phyloP scores from a whole-genome alignment of 148 eudicot genomes.

The Vaccinium myrtillus region DNA sequence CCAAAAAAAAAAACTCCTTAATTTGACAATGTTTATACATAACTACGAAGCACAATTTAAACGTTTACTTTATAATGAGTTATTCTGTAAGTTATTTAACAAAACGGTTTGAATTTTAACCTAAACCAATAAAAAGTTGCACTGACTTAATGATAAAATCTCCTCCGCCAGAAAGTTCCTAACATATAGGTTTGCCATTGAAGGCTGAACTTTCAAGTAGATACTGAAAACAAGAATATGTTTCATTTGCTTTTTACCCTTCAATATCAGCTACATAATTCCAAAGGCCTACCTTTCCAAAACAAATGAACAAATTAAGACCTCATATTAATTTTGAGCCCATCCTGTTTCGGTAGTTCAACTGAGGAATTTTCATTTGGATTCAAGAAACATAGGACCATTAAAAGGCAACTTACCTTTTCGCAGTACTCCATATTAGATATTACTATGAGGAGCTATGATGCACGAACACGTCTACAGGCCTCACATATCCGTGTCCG shows the following conservation, averaged over 20 bases:
- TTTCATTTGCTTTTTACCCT: neutral
- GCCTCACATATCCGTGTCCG: no score
- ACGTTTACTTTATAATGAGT: no score
- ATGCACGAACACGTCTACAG: no score
- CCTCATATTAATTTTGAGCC: neutral
- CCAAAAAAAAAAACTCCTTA: no score
- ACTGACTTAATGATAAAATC: neutral
- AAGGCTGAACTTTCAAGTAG: neutral
- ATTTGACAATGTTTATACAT: no score
- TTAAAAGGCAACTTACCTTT: no score
- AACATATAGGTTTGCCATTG: slow-evolving; percentile 8
- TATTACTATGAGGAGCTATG: no score
- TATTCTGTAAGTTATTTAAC: no score
- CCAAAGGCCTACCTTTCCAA: neutral
- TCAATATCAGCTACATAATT: neutral
- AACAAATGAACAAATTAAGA: neutral
- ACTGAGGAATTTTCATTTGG: neutral
- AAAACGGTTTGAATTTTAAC: no score
- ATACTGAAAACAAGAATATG: neutral
- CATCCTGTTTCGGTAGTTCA: neutral
- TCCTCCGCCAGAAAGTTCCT: neutral
- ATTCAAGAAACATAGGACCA: neutral
- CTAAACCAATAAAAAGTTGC: no score
- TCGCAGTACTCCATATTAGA: no score
- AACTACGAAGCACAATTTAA: no score